Base-by-base conservation (phyloP, 306 rosid genomes). In the Datisca glomerata region DNA sequence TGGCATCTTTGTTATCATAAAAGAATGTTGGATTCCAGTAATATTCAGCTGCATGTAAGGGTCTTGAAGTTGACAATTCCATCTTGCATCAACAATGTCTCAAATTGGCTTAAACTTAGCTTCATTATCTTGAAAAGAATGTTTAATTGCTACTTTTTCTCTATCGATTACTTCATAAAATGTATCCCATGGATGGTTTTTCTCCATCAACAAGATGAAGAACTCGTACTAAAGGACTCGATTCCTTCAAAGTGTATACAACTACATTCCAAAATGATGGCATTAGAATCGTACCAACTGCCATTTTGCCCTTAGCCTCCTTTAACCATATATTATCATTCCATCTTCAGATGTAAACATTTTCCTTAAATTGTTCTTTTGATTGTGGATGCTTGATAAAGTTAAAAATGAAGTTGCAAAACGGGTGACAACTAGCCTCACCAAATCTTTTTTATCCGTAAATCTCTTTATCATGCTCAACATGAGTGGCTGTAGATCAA, bases 331-430 rank as follows among this genome's bases (percentile, higher is more conserved):
- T 43, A 5, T 16, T 21, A 21, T 1, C 12, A 0, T 16, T 43
- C 33, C 20, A 43, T 9, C 22, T 3, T 43, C 33, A 23, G 12
- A 43, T 21, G 4, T 12, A 43, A 43, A 22, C 48, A 43, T 43
- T n/a, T n/a, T n/a, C n/a, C n/a, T n/a, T n/a, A n/a, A n/a, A n/a
- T n/a, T n/a, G n/a, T n/a, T n/a, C n/a, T 31, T 43, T 43, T 22
- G 10, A 12, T 8, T 21, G 22, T 15, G 21, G 12, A 21, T 12
- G 2, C 0, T 23, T 43, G 9, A 21, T 0, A 14, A 21, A 21
- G 22, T 55, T 10, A 35, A 18, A 22, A n/a, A 42, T 9, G 39
- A 11, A 8, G 53, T 55, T 15, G 45, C 21, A 55, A 55, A 55
- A 4, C 28, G 6, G 32, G n/a, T n/a, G n/a, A n/a, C n/a, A n/a